Percentiles rank a stretch among this genome's conserved stretches.
Evolutionary conservation across 2,329 filamentous ascomycete species (phyloP).

Genomic region (Claviceps humidiphila): DNA sequence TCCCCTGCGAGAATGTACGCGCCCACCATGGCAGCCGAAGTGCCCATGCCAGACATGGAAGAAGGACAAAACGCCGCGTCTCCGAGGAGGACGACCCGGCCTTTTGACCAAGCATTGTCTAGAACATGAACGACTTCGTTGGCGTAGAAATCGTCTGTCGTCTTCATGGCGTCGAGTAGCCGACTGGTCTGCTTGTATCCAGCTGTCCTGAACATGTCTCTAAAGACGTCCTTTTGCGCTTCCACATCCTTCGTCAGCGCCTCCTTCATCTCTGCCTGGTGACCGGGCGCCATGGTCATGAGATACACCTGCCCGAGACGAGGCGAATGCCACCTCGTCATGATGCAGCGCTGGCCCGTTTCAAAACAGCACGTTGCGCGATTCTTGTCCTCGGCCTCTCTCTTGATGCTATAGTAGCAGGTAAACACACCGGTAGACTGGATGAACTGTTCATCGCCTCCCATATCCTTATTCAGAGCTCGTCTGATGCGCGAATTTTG

Average conservation of each 20-base stretch:
- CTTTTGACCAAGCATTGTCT: slow-evolving; percentile 21
- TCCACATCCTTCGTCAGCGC: slow-evolving; percentile 10
- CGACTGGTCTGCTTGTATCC: slow-evolving; percentile 29
- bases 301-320: slow-evolving; percentile 12
- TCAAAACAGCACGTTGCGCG: slow-evolving; percentile 18
- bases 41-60: slow-evolving; percentile 32
- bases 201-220: slow-evolving; percentile 24
- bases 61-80: slow-evolving; percentile 33
- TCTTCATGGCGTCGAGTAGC: slow-evolving; percentile 21
- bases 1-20: slow-evolving; percentile 40
- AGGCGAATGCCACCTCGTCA: slow-evolving; percentile 14
- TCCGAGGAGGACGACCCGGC: slow-evolving; percentile 33
- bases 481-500: slow-evolving; percentile 8
- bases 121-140: slow-evolving; percentile 30
- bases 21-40: slow-evolving; percentile 28
- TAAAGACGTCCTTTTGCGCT: slow-evolving; percentile 20
- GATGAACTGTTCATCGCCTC: slow-evolving; percentile 3
- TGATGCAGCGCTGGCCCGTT: slow-evolving; percentile 22
- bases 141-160: slow-evolving; percentile 31
- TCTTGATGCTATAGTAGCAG: slow-evolving; percentile 26
- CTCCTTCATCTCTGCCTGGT: slow-evolving; percentile 11
- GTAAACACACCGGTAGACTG: slow-evolving; percentile 12
- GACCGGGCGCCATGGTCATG: slow-evolving; percentile 13
- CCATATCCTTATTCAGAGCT: slow-evolving; percentile 4
- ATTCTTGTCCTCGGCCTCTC: slow-evolving; percentile 3